Evolutionary conservation across 306 rosid genomes (phyloP), one percentile per base, ranked within the genome.

Genomic region (Medicago ruthenica): DNA sequence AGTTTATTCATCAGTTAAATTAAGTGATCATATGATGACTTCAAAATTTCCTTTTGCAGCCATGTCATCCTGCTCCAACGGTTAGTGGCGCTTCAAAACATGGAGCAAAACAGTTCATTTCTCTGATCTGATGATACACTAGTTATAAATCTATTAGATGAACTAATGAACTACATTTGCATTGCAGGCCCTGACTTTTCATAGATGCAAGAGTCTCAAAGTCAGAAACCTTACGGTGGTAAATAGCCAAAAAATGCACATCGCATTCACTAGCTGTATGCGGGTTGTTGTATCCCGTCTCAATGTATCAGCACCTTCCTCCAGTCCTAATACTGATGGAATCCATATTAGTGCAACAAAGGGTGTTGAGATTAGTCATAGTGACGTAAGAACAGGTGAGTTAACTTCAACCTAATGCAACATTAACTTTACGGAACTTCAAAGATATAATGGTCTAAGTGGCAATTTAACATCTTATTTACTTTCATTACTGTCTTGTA

Each of bases 251-350:
- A 67, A 85, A 77, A 94, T 92, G 95, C 97, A 94, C 83, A 45
- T 92, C 71, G 74, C 75, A 79, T 92, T 94, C 73, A 88, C 88
- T 12, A 84, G 62, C 67, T 94, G 98, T 70, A 88, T 77, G 75
- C 84, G 92, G 7, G 96, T 94, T 69, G 63, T 70, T 34, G 95
- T 83, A 7, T 88, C 96, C 50, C 59, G 80, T 73, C 90, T 94
- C 73, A 71, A 65, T 51, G 90, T 92, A 59, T 80, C 87, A 20
- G 97, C 97, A 1, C 95, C 98, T 69, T 77, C 85, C 59, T 54
- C 17, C 72, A 94, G 98, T 78, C 97, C 98, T 24, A 94, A 94
- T 74, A 94, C 98, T 11, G 98, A 91, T 79, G 98, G 96, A 83
- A 86, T 95, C 81, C 98, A 92, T 85, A 90, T 95, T 47, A 95